These are phyloP conservation scores for Termitomyces sp. DNA, from an alignment of 768 basidiomycete species.

Conservation along the genomic window DNA sequence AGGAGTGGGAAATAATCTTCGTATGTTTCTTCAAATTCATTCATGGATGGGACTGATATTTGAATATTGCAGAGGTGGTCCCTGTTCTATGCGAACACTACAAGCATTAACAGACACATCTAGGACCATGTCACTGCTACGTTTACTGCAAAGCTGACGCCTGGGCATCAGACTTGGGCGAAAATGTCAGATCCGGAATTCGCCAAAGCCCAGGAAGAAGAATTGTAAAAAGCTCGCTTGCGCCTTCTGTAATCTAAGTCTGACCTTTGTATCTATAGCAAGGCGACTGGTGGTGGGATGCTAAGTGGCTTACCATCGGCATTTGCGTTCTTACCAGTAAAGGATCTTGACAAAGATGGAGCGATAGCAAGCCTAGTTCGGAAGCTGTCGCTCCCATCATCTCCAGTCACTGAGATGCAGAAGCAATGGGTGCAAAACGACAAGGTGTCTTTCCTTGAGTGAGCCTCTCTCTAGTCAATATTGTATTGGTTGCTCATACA, in stretches of 20 bases:
- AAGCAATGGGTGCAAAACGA: not conserved
- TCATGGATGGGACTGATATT: not conserved
- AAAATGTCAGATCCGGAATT: not conserved
- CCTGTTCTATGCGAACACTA: not conserved
- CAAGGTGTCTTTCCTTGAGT: conserved; percentile 2
- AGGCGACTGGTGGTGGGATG: not conserved
- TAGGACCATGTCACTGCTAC: not conserved
- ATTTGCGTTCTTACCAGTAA: not conserved
- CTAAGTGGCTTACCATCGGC: not conserved
- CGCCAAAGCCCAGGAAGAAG: not conserved
- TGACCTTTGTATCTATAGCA: not conserved
- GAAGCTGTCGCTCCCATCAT: not conserved
- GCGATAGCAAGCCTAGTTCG: not conserved
- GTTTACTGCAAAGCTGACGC: not conserved
- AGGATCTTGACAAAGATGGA: not conserved
- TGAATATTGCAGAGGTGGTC: not conserved
- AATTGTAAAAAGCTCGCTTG: no score
- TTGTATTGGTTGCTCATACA: not conserved
- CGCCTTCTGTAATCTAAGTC: no score
- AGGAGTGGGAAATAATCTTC: conserved; percentile 12
- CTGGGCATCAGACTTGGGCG: not conserved
- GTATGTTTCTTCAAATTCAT: not conserved
- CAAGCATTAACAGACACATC: not conserved
- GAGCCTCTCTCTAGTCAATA: not conserved
- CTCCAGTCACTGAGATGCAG: not conserved